Evolutionary conservation across 2,329 filamentous ascomycete genomes (phyloP), one percentile per base, ranked within the genome.

Genomic region (Fusarium fujikuroi): DNA sequence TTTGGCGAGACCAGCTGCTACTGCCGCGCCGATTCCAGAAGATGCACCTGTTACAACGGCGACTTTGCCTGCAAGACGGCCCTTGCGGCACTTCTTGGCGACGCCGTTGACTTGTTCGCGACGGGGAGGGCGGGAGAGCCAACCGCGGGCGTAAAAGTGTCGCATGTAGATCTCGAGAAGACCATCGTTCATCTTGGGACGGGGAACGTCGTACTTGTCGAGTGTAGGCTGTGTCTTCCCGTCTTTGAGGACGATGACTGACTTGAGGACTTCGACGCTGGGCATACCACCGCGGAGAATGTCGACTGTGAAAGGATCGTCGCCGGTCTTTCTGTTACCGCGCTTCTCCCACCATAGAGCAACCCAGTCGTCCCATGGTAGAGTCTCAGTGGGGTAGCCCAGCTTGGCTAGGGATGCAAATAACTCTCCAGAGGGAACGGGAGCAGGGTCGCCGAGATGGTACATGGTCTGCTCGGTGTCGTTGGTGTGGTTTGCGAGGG

Each of bases 201-300:
- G 87, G 73, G 90, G 85, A 3, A 95, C 67, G 76, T 86, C 75
- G 82, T 87, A 78, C 82, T 80, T 75, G 10, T 82, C 80, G 19
- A 90, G 88, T 57, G 90, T 85, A 2, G 91, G 89, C 46, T 88
- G 85, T 0, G 93, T 95, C 58, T 87, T 87, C 16, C 88, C 87
- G 76, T 95, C 92, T 79, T 93, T 90, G 44, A 95, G 89, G 3
- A 95, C 90, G 1, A 92, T 93, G 40, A 94, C 92, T 50, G 89
- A 90, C 66, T 88, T 86, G 57, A 95, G 81, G 76, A 92, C 92
- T 19, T 93, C 92, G 3, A 92, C 89, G 12, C 88, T 92, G 2
- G 93, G 93, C 93, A 95, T 95, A 68, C 93, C 93, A 71, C 92
- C 92, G 54, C 92, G 91, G 16, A 95, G 90, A 73, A 95, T 93